These are phyloP conservation scores for Cicer chorassanicum DNA, from an alignment of 306 rosid genomes.

Conservation along the genomic window DNA sequence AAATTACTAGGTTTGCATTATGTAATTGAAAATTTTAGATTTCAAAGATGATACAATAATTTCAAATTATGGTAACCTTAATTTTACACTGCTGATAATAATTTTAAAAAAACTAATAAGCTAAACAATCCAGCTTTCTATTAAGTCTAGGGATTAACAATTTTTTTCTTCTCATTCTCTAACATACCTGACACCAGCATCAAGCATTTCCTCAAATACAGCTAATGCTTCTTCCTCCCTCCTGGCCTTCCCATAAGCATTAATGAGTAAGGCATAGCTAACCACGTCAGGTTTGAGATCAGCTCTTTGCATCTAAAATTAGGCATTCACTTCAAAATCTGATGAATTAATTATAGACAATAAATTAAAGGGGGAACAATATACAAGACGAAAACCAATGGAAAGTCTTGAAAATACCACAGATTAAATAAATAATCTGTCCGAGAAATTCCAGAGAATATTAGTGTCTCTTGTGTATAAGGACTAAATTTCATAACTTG, in stretches of 20 bases:
- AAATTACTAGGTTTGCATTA: neutral
- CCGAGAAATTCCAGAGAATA: constrained; percentile 6
- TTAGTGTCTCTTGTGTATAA: constrained; percentile 29
- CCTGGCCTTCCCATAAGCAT: constrained; percentile 95
- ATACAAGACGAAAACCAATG: constrained; percentile 4
- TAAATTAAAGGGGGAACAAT: constrained; percentile 44
- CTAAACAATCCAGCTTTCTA: constrained; percentile 15
- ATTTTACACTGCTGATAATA: neutral
- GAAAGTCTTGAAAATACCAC: constrained; percentile 37
- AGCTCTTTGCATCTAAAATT: constrained; percentile 94
- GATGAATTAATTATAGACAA: constrained; percentile 51
- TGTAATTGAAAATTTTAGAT: neutral
- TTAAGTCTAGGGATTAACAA: neutral
- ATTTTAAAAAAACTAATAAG: neutral
- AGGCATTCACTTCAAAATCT: constrained; percentile 59
- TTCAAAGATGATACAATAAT: neutral
- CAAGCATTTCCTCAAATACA: constrained; percentile 97
- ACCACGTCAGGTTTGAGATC: constrained; percentile 87
- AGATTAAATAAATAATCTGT: constrained; percentile 32
- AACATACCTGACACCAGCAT: constrained; percentile 89
- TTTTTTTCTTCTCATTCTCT: constrained; percentile 31
- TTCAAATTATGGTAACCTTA: neutral
- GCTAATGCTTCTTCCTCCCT: constrained; percentile 98
- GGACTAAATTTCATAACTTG: constrained; percentile 20
- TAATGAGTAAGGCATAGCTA: constrained; percentile 86